Percentiles rank a stretch among this genome's conserved stretches.
Conservation (phyloP, 306 rosid species). For the Vicia villosa region DNA sequence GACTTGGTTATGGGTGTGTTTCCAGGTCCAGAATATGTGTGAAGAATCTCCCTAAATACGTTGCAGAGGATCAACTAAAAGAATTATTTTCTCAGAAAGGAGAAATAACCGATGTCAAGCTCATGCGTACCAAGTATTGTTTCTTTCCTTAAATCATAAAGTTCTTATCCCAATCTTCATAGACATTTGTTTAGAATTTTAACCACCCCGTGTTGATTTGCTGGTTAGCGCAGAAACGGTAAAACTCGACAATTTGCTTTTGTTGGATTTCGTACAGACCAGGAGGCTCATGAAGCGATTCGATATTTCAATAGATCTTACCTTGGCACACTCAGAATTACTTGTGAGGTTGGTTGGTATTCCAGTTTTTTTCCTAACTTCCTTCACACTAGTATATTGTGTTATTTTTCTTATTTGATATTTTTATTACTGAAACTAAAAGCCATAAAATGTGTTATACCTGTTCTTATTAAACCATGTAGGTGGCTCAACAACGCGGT, state of each 20-base stretch:
- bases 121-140: conserved; percentile 72
- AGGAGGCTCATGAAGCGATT: conserved; percentile 73
- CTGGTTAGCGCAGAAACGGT: conserved; percentile 57
- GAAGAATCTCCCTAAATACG: conserved; percentile 75
- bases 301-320: conserved; percentile 65
- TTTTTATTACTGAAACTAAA: conserved; percentile 8
- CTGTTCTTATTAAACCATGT: neutral
- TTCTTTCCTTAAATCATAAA: conserved; percentile 20
- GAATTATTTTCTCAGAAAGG: conserved; percentile 75
- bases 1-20: conserved; percentile 15
- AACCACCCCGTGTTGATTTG: conserved; percentile 19
- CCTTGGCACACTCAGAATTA: conserved; percentile 57
- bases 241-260: conserved; percentile 79
- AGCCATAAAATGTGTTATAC: neutral
- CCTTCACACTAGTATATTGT: neutral
- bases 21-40: conserved; percentile 87
- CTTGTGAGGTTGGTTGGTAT: conserved; percentile 67
- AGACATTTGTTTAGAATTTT: neutral
- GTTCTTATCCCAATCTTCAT: neutral
- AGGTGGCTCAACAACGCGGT: conserved; percentile 76
- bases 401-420: neutral
- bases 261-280: conserved; percentile 70
- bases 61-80: conserved; percentile 58
- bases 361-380: neutral
- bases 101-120: conserved; percentile 80